Conservation (phyloP, 1,139 yeast genomes). For the Blastobotrys ciferrii region DNA sequence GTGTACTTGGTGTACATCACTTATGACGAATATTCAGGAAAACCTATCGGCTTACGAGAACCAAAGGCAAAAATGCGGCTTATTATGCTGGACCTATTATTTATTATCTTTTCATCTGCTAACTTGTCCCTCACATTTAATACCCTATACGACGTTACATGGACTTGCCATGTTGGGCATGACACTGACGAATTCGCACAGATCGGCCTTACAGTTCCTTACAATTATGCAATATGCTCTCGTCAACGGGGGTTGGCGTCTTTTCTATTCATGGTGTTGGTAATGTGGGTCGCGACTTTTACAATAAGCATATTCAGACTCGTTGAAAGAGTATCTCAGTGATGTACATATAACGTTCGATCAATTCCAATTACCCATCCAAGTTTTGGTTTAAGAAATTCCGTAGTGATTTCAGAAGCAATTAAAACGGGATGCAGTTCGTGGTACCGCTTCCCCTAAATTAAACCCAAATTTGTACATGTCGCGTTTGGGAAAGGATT, state of each 20-base stretch:
- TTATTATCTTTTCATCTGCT: conserved; percentile 91
- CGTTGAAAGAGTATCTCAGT: conserved; percentile 59
- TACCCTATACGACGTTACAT: conserved; percentile 71
- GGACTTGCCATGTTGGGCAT: conserved; percentile 59
- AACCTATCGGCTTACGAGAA: conserved; percentile 84
- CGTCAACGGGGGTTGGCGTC: conserved; percentile 78
- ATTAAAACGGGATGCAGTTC: too few species aligned
- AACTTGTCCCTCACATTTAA: conserved; percentile 82
- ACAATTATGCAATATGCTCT: conserved; percentile 55
- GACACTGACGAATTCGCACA: conserved; percentile 7
- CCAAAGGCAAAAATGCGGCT: conserved; percentile 80
- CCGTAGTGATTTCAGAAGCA: not conserved
- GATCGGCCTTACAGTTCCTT: conserved; percentile 24
- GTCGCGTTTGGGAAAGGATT: too few species aligned
- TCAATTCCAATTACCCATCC: conserved; percentile 1
- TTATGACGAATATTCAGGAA: conserved; percentile 86
- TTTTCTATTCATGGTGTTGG: conserved; percentile 69
- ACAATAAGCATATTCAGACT: conserved; percentile 80
- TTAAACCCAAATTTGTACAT: too few species aligned
- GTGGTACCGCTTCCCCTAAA: too few species aligned
- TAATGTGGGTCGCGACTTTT: conserved; percentile 83
- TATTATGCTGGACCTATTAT: conserved; percentile 72
- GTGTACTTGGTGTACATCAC: conserved; percentile 78
- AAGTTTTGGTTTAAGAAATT: not conserved
- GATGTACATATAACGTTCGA: conserved; percentile 3